These are phyloP conservation scores for Cubamyces lactineus DNA, from an alignment of 768 basidiomycete genomes.

Conservation along the genomic window DNA sequence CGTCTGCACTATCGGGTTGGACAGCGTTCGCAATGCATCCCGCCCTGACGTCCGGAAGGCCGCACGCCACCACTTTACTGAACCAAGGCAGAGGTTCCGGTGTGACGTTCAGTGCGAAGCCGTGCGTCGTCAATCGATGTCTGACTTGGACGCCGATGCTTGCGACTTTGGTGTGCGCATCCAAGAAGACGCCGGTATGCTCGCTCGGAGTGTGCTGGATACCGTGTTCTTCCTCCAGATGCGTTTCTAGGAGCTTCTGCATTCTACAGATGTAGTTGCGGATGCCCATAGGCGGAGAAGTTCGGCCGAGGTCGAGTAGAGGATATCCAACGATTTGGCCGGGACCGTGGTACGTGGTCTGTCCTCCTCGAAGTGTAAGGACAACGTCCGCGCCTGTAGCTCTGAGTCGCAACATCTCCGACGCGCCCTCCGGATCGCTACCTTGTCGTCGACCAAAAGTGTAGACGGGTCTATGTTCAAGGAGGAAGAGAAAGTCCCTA, in stretches of 20 bases:
- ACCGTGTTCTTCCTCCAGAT: conserved; percentile 64
- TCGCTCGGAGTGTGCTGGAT: conserved; percentile 63
- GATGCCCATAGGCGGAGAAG: conserved; percentile 69
- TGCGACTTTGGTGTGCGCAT: conserved; percentile 80
- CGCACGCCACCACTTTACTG: conserved; percentile 86
- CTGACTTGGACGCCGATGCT: conserved; percentile 98
- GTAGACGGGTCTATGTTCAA: conserved; percentile 93
- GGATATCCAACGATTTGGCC: conserved; percentile 98
- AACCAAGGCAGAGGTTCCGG: conserved; percentile 86
- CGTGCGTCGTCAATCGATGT: conserved; percentile 92
- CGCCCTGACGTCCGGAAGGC: conserved; percentile 80
- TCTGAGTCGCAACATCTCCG: conserved; percentile 67
- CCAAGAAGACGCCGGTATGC: conserved; percentile 90
- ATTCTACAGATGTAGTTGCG: conserved; percentile 86
- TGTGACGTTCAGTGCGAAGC: conserved; percentile 92
- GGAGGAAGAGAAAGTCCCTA: conserved; percentile 70
- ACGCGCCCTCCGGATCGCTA: conserved; percentile 50
- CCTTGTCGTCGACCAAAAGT: conserved; percentile 89
- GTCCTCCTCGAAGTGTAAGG: conserved; percentile 81
- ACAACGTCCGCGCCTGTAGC: conserved; percentile 87
- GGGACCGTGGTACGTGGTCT: conserved; percentile 96
- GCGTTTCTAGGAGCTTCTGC: conserved; percentile 68
- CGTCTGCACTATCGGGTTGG: background rate
- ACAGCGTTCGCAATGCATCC: conserved; percentile 53
- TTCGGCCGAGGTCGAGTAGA: conserved; percentile 83